These are phyloP conservation scores for Rossbeevera mucosa DNA, from an alignment of 768 basidiomycete genomes.

Conservation along the genomic window DNA sequence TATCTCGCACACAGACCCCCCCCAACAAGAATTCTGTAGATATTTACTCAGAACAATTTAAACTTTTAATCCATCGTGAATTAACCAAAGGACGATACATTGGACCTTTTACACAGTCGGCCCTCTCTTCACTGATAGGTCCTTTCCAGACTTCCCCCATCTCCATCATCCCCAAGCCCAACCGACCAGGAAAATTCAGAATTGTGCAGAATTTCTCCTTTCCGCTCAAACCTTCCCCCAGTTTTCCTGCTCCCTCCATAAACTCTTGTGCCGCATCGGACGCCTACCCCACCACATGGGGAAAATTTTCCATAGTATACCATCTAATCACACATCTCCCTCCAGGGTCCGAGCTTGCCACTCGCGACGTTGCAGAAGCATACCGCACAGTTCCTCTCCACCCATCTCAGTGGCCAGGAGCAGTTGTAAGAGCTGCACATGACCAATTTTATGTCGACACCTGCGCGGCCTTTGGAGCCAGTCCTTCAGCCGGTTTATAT, in stretches of 20 bases:
- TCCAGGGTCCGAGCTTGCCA: not conserved
- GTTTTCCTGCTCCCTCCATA: too few relatives aligned
- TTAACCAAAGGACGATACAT: not conserved
- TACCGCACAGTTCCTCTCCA: not conserved
- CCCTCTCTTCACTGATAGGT: fast-evolving
- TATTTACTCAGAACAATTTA: not conserved
- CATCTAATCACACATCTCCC: not conserved
- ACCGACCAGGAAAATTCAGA: not conserved
- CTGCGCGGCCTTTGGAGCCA: not conserved
- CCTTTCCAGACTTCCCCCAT: not conserved
- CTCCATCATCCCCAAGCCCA: not conserved
- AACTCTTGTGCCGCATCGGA: not conserved
- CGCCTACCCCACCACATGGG: not conserved
- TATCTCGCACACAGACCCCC: not conserved
- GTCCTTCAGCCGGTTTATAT: not conserved
- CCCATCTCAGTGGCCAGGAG: not conserved
- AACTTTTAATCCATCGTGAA: not conserved
- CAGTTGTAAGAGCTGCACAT: too few relatives aligned
- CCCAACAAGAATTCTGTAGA: not conserved
- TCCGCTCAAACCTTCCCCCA: not conserved
- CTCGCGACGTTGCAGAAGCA: not conserved
- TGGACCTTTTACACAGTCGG: fast-evolving
- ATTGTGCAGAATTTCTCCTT: not conserved
- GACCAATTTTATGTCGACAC: not conserved
- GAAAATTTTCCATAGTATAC: not conserved